Conservation (phyloP, 192 early-diverging fungal genomes). For the Coemansia sp. region DNA sequence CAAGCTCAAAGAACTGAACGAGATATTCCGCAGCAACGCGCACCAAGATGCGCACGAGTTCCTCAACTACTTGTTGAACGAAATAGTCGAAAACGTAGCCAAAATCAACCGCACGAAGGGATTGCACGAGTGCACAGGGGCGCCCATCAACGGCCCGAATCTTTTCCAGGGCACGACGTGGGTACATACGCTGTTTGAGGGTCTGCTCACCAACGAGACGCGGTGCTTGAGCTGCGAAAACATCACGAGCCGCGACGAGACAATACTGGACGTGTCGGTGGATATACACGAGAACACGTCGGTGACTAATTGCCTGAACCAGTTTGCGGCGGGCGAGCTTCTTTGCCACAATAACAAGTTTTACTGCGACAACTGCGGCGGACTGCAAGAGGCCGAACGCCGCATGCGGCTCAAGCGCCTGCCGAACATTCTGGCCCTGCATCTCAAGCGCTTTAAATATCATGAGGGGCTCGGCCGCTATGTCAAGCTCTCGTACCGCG, state of each 20-base stretch:
- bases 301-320: conserved; percentile 88
- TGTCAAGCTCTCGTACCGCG: conserved; percentile 92
- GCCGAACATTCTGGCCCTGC: conserved; percentile 92
- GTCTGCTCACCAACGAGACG: conserved; percentile 92
- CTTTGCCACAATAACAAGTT: conserved; percentile 97
- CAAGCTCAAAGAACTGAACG: conserved; percentile 92
- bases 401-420: conserved; percentile 94
- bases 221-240: conserved; percentile 96
- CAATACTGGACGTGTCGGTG: conserved; percentile 93
- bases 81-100: conserved; percentile 82
- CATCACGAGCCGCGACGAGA: conserved; percentile 88
- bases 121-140: conserved; percentile 14
- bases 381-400: conserved; percentile 95
- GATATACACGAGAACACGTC: conserved; percentile 96
- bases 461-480: conserved; percentile 87
- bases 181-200: conserved; percentile 96
- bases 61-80: conserved; percentile 90
- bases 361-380: conserved; percentile 91
- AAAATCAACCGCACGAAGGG: conserved; percentile 59
- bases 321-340: conserved; percentile 94
- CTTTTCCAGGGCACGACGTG: conserved; percentile 59
- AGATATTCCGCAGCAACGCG: conserved; percentile 86
- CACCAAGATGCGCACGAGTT: conserved; percentile 99
- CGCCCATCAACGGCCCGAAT: conserved; percentile 24
- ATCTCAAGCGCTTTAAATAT: conserved; percentile 98